Evolutionary conservation across 2,329 filamentous ascomycete genomes (phyloP), one percentile per base, ranked within the genome.

Genomic region (Exophiala xenobiotica): DNA sequence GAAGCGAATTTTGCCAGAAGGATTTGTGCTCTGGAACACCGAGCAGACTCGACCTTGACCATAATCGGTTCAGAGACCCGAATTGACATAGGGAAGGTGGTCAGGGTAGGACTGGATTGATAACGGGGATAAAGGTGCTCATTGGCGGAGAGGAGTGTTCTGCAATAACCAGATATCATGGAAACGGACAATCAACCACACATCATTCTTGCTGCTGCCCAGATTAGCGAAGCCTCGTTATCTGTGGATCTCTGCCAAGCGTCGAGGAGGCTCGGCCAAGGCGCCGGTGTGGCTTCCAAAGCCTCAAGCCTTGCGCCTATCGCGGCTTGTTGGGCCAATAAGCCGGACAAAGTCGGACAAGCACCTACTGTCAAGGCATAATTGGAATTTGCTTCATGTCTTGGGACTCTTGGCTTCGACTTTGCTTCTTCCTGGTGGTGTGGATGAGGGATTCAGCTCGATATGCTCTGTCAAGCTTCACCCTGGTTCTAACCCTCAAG

Each of bases 161-260:
- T 42, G 37, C 26, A 55, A 51, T 51, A 55, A 16, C 24, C 40
- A 23, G 14, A 51, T 20, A 40, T 40, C 38, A 40, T n/a, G n/a
- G 22, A 23, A 40, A 24, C 22, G 22, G 38, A 14, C 3, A n/a
- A n/a, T n/a, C n/a, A n/a, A n/a, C n/a, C n/a, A n/a, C n/a, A n/a
- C n/a, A n/a, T n/a, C n/a, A n/a, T n/a, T n/a, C n/a, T n/a, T n/a
- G n/a, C n/a, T n/a, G n/a, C n/a, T n/a, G n/a, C n/a, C n/a, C n/a
- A 49, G 40, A 55, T 55, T 51, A 45, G 49, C 53, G 53, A n/a
- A 55, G 53, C 53, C 53, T 54, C 39, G 47, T 55, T 55, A 55
- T 55, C 53, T 43, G 41, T 55, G 53, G 53, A 49, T 41, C 20
- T 35, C 16, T 31, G 53, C 53, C 53, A 55, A 52, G 45, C 16